Conservation (phyloP, 2,329 filamentous ascomycete genomes). For the Fusarium xyrophilum region DNA sequence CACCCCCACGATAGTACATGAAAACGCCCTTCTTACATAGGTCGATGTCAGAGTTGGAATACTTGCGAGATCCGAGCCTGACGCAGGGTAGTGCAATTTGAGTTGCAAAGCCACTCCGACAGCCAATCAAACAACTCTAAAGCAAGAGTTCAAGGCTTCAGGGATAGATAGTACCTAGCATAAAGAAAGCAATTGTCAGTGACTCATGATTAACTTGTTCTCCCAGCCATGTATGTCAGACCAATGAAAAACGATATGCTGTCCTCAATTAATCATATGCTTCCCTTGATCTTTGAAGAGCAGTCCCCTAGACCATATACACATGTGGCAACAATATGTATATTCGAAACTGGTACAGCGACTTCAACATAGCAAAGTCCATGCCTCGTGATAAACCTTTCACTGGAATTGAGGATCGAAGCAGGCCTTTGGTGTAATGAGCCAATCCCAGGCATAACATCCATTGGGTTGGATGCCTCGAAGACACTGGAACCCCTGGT, state of each 20-base stretch:
- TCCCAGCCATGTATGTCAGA: not conserved
- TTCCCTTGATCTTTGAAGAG: not conserved
- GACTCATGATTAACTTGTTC: not conserved
- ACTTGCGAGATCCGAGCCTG: not conserved
- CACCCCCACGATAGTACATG: not conserved
- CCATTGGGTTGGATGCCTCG: not conserved
- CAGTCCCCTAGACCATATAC: not conserved
- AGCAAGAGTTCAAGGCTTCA: not conserved
- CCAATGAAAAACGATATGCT: not conserved
- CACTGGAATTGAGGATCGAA: not conserved
- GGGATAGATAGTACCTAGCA: not conserved
- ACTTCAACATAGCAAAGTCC: not conserved
- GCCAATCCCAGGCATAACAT: not conserved
- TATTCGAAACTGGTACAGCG: not conserved
- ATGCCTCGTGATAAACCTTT: not conserved
- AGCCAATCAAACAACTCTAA: slow-evolving; percentile 12
- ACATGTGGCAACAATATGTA: not conserved
- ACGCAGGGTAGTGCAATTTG: slow-evolving; percentile 7
- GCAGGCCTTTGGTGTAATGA: not conserved
- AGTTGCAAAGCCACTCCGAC: slow-evolving; percentile 10
- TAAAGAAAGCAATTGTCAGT: not conserved
- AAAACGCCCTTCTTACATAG: not conserved
- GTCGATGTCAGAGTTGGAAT: not conserved
- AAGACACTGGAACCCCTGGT: not conserved
- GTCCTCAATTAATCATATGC: not conserved